Base-by-base conservation (phyloP, 2,329 filamentous ascomycete genomes). In the Penicillium expansum region DNA sequence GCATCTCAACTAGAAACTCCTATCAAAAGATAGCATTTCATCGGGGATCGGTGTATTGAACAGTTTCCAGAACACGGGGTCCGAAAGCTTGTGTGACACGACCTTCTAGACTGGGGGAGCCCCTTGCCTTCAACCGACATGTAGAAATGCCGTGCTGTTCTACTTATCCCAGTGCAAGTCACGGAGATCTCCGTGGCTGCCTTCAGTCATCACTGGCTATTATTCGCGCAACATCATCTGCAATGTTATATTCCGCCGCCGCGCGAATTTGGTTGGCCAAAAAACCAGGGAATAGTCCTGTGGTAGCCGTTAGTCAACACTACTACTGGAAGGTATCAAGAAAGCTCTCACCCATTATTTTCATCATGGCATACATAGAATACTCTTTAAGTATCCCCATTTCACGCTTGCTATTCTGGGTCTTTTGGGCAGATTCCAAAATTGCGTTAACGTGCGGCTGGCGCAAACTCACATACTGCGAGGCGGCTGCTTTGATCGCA, bases 331-430 rank as follows among this genome's bases (percentile, higher is more conserved):
- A 49, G 9, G 7, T 27, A 27, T 24, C 1, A 5, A 38, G 11
- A 39, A 27, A 14, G 33, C 7, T 63, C 69, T 62, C 61, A 69
- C 73, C 71, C 24, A 73, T 62, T 4, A 76, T 52, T 64, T 71
- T 77, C 48, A 78, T 65, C 7, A 68, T 50, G 33, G 62, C 57
- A 50, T 43, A 77, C 71, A 77, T 75, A 11, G 69, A 20, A 55
- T 66, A 75, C 56, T 78, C 76, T 55, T 69, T 56, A 1, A 76
- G 18, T 0, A 71, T 10, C 4, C 62, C 59, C 68, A 76, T 70
- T 33, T 72, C 58, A 39, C 66, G 62, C 57, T 78, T 78, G 14
- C 57, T 66, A 18, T 64, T 63, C 50, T 77, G 71, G 57, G 68
- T 72, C 16, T 63, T 55, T 60, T 67, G 68, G 4, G 72, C 71